Evolutionary conservation across 2,329 filamentous ascomycete genomes (phyloP), one percentile per base, ranked within the genome.

Genomic region (Helminthosporium solani): DNA sequence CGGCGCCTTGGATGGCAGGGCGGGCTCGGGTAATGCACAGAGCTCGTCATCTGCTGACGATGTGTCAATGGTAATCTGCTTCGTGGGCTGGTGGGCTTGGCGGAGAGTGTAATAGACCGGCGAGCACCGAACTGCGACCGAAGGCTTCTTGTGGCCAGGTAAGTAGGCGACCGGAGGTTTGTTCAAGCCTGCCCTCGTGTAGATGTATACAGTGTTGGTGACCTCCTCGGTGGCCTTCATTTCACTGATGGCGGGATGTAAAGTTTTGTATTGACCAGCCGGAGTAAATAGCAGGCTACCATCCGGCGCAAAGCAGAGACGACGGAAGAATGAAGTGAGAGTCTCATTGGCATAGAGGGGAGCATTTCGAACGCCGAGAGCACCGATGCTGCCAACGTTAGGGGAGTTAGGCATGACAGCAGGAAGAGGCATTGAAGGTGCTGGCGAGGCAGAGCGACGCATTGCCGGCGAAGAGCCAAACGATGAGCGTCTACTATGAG

Each of bases 201-300:
- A 99, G 43, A 99, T 94, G 71, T 99, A 99, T 18, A 99, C 95
- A 0, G 94, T 99, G 66, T 99, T 99, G 60, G 88, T 90, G 41
- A 96, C 81, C 56, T 99, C 92, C 58, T 94, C 92, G 0, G 80
- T 80, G 0, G 83, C 79, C 68, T 91, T 95, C 2, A 78, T 66
- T 52, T 90, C 87, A 39, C 81, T 81, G 18, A 85, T 75, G 38
- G 83, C 82, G 18, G 77, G 74, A 55, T 89, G 83, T 40, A 90
- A 82, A 2, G 86, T 87, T 67, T 96, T 95, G 72, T 94, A 97
- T 66, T 97, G 94, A 7, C 94, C 94, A 2, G 94, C 92, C 2
- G 94, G 94, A 0, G 94, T 99, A 53, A 99, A 85, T 3, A 99
- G 79, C 40, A 99, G 76, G 66, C 91, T 96, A 20, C 94, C 94